Conservation (phyloP, 1,139 yeast species). For the Nematodospora anomalae region DNA sequence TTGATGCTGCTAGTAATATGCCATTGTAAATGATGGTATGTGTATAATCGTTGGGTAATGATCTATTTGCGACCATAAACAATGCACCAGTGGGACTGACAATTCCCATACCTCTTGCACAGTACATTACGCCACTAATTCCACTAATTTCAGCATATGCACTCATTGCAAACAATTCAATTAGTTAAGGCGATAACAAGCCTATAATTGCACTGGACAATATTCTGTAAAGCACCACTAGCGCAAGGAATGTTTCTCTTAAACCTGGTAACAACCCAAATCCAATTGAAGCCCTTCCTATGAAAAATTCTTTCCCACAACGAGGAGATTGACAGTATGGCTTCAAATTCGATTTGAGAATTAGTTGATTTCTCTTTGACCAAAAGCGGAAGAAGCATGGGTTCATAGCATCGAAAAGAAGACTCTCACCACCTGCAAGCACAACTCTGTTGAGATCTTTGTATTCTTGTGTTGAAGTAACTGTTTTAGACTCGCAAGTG, state of each 20-base stretch:
- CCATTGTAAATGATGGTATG: slow-evolving; percentile 30
- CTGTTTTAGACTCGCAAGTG: too few species aligned
- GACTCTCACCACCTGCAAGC: too few species aligned
- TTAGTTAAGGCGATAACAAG: slow-evolving; percentile 38
- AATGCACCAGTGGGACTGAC: slow-evolving; percentile 34
- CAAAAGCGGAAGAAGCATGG: too few species aligned
- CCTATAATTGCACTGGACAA: slow-evolving; percentile 41
- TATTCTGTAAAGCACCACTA: slow-evolving; percentile 39
- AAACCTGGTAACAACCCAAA: slow-evolving; percentile 10
- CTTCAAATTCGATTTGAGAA: too few species aligned
- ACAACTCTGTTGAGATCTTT: too few species aligned
- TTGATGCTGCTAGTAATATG: slow-evolving; percentile 20
- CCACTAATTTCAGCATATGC: slow-evolving; percentile 28
- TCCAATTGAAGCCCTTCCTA: too few species aligned
- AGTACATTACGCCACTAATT: slow-evolving; percentile 31
- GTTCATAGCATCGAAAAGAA: too few species aligned
- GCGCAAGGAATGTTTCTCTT: slow-evolving; percentile 29
- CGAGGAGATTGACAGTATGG: too few species aligned
- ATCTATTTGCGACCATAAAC: slow-evolving; percentile 20
- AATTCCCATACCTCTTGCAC: slow-evolving; percentile 32
- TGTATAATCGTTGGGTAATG: slow-evolving; percentile 20
- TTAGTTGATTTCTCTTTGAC: too few species aligned
- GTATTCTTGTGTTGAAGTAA: too few species aligned
- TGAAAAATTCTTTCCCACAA: too few species aligned
- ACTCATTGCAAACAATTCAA: slow-evolving; percentile 37